Evolutionary conservation across 768 basidiomycete genomes (phyloP).

Genomic region (Auricularia sp.): DNA sequence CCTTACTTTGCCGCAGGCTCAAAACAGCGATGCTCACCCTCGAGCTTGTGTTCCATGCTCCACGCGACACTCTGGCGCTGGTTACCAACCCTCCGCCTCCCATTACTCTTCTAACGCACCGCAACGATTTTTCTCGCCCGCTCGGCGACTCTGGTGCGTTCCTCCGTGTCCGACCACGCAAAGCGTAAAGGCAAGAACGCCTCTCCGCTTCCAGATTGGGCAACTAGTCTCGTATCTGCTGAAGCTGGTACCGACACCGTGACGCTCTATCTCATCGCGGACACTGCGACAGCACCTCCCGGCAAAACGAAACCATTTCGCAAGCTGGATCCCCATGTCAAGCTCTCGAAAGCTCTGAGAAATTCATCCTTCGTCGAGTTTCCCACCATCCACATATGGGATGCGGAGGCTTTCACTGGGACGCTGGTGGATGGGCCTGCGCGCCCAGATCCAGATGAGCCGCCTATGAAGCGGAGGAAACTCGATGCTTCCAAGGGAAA

Average conservation of each 20-base stretch:
- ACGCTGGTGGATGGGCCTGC: constrained; percentile 40
- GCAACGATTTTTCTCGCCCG: constrained; percentile 40
- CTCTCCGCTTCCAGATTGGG: constrained; percentile 40
- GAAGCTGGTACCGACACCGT: constrained; percentile 47
- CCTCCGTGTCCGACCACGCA: constrained; percentile 33
- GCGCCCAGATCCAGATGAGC: neutral
- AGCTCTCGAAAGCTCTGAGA: constrained; percentile 39
- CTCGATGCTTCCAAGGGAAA: constrained; percentile 41
- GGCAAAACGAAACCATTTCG: constrained; percentile 33
- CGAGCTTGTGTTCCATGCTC: constrained; percentile 58
- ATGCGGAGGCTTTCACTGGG: constrained; percentile 48
- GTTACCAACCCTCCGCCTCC: constrained; percentile 12
- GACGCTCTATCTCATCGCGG: constrained; percentile 49
- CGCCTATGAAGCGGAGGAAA: constrained; percentile 41
- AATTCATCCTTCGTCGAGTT: constrained; percentile 71
- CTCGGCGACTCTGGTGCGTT: constrained; percentile 42
- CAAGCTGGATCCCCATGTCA: constrained; percentile 40
- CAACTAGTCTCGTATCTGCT: constrained; percentile 37
- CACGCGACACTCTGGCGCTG: constrained; percentile 32
- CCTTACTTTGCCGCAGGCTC: constrained; percentile 34
- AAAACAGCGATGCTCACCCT: constrained; percentile 59
- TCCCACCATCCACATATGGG: constrained; percentile 72
- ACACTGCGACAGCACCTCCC: constrained; percentile 12
- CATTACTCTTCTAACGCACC: constrained; percentile 50
- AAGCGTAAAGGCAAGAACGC: constrained; percentile 33